Base-by-base conservation (phyloP, 2,329 filamentous ascomycete species). In the Chaetomium sp. region DNA sequence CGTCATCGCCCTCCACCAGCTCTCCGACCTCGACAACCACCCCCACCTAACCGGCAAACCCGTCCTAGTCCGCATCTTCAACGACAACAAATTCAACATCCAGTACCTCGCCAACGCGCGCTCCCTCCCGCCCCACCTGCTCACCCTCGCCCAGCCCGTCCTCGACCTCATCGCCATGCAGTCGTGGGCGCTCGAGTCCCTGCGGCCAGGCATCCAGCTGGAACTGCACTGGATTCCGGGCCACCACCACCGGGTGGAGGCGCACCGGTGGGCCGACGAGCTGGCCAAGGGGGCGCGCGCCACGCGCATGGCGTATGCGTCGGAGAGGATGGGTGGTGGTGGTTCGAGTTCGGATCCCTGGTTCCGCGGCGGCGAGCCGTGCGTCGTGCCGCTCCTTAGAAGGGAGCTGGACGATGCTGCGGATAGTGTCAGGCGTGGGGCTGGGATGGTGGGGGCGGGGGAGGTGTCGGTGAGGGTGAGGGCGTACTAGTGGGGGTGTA, bases 171-270 rank as follows among this genome's bases (percentile, higher is more conserved):
- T 51, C 49, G 21, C 21, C 49, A 19, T 51, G 21, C 21, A 51
- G 38, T 42, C 38, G 13, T 42, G 38, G 38, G 38, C 38, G 16
- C 38, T 42, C 16, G 16, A 19, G 9, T 27, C 13, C 49, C 10
- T 51, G 21, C 23, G 38, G 0, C 25, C 12, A 13, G 23, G 23
- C 2, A 21, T 51, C 23, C 9, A 16, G 23, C 25, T 51, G 23
- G 49, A 51, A 12, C 13, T 51, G 49, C 49, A 51, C 49, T 51
- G 49, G 49, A 51, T 51, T 12, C 49, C 49, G 10, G 49, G 49
- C 2, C 49, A 51, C 23, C 7, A 27, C 23, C 49, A 51, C 49
- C 21, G 25, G 1, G 25, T 51, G 10, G 23, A 29, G 25, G 23
- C 49, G 23, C 49, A 51, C 49, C 10, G 25, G 12, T 27, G 21